phyloP scores from a whole-genome alignment of 768 basidiomycete genomes.

The Tylopilus plumbeoviolaceoides region DNA sequence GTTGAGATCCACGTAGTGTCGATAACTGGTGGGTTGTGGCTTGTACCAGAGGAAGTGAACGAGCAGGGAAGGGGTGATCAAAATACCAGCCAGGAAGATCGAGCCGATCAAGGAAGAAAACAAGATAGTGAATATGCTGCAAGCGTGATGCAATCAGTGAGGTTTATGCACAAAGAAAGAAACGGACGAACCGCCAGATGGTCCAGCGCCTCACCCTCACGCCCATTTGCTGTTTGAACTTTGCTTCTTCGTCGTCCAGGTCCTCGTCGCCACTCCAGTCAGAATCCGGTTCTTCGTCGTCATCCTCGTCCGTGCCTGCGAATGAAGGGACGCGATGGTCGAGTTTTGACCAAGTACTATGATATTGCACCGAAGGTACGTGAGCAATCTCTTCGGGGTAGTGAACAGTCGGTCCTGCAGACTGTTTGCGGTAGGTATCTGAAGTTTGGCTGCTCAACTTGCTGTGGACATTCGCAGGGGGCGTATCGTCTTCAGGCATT shows the following conservation, averaged over 20 bases:
- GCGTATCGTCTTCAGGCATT: slow-evolving; percentile 17
- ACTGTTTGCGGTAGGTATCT: slow-evolving; percentile 10
- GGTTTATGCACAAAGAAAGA: not conserved
- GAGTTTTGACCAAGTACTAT: slow-evolving; percentile 31
- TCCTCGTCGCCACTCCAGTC: slow-evolving; percentile 82
- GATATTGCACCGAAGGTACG: slow-evolving; percentile 19
- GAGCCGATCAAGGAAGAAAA: slow-evolving; percentile 76
- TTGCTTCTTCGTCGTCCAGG: slow-evolving; percentile 63
- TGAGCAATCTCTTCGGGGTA: slow-evolving; percentile 43
- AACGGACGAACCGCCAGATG: slow-evolving; percentile 44
- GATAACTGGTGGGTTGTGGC: slow-evolving; percentile 49
- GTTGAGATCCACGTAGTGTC: slow-evolving; percentile 60
- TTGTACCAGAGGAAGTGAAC: slow-evolving; percentile 71
- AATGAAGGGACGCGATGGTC: slow-evolving; percentile 41
- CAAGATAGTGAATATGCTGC: slow-evolving; percentile 56
- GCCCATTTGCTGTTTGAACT: slow-evolving; percentile 61
- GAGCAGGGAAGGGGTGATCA: slow-evolving; percentile 59
- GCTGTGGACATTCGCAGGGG: not conserved
- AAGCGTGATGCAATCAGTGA: not conserved
- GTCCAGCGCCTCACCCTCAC: slow-evolving; percentile 47
- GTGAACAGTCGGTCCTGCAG: slow-evolving; percentile 46
- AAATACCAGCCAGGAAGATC: slow-evolving; percentile 54
- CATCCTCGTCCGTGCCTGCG: slow-evolving; percentile 54
- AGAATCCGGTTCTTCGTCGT: slow-evolving; percentile 53
- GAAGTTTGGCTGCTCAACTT: slow-evolving; percentile 13